Percentiles rank a stretch among this genome's conserved stretches.
phyloP scores from a whole-genome alignment of 2,329 filamentous ascomycete genomes.

The Byssoonygena ceratinophila region DNA sequence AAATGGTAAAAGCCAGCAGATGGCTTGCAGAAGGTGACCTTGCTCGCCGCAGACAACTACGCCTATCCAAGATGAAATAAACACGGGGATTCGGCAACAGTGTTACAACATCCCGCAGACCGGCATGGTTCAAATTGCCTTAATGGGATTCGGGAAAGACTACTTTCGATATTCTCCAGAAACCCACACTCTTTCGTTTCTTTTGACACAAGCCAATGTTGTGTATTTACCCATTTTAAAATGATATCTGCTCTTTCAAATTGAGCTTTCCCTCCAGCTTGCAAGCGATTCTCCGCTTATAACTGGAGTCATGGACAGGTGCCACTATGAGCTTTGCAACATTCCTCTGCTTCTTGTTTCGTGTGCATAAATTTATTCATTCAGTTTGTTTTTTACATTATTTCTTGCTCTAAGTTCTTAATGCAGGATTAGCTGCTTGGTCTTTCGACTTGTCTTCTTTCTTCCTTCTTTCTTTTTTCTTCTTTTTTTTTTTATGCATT shows the following conservation, averaged over 20 bases:
- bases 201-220: neutral
- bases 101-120: neutral
- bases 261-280: neutral
- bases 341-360: neutral
- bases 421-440: neutral
- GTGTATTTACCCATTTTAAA: neutral
- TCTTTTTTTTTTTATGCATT: neutral
- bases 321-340: neutral
- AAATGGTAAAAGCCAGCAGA: slow-evolving; percentile 83
- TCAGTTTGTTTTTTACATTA: neutral
- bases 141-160: neutral
- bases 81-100: neutral
- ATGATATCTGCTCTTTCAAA: neutral
- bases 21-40: slow-evolving; percentile 90
- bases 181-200: neutral
- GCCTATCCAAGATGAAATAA: slow-evolving; percentile 29
- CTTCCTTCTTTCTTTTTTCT: neutral
- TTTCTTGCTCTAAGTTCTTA: neutral
- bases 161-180: neutral
- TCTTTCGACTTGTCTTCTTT: no score
- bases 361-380: neutral
- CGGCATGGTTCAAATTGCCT: neutral
- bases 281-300: neutral
- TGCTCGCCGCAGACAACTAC: slow-evolving; percentile 46
- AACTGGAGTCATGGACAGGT: slow-evolving; percentile 4